Evolutionary conservation across 495 filamentous ascomycete species (phyloP).

Genomic region (Parathielavia hyrcaniae): DNA sequence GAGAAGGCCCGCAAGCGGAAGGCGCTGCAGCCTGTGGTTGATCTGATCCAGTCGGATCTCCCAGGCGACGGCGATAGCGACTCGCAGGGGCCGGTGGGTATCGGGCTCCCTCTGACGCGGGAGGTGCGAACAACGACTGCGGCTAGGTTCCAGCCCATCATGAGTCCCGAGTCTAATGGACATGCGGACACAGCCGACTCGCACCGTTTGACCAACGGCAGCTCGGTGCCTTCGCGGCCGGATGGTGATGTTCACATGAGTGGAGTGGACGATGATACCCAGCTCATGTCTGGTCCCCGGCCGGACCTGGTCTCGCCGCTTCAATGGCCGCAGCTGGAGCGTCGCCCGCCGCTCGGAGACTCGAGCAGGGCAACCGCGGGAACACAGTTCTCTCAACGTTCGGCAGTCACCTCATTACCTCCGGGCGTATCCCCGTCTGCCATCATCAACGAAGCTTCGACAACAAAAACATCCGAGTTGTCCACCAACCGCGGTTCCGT

Average conservation of each 20-base stretch:
- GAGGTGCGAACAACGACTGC: slow-evolving; percentile 38
- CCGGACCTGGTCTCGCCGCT: slow-evolving; percentile 35
- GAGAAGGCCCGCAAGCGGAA: slow-evolving; percentile 55
- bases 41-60: slow-evolving; percentile 33
- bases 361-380: slow-evolving; percentile 35
- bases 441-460: slow-evolving; percentile 79
- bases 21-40: slow-evolving; percentile 40
- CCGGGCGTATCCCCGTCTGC: slow-evolving; percentile 69
- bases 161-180: slow-evolving; percentile 46
- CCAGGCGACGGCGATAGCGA: slow-evolving; percentile 33
- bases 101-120: slow-evolving; percentile 52
- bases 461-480: slow-evolving; percentile 69
- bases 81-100: slow-evolving; percentile 51
- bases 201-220: slow-evolving; percentile 59
- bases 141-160: slow-evolving; percentile 44
- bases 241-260: slow-evolving; percentile 53
- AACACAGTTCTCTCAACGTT: slow-evolving; percentile 57
- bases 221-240: slow-evolving; percentile 50
- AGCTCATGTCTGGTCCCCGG: slow-evolving; percentile 29
- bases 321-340: slow-evolving; percentile 16
- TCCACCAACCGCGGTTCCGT: slow-evolving; percentile 51
- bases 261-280: slow-evolving; percentile 51
- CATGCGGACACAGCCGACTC: slow-evolving; percentile 44
- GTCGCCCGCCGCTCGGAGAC: slow-evolving; percentile 20
- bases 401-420: slow-evolving; percentile 66